Evolutionary conservation across 371 early-diverging fungal genomes (phyloP).

Genomic region (Mortierella sp.): DNA sequence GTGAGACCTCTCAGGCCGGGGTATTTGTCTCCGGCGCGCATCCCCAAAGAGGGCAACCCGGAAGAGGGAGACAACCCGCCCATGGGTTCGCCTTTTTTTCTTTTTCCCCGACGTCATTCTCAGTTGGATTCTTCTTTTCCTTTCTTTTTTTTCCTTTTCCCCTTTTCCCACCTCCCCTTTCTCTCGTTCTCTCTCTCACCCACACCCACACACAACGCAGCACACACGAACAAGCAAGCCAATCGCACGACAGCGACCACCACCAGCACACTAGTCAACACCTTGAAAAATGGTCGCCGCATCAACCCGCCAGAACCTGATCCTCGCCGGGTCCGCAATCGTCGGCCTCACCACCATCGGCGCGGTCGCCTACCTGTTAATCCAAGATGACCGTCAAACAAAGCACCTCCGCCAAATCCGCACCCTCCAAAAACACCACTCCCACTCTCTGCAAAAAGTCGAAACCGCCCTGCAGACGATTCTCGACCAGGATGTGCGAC

Average conservation of each 20-base stretch:
- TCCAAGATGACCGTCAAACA: constrained; percentile 53
- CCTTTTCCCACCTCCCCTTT: neutral
- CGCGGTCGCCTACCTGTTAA: constrained; percentile 42
- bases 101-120: constrained; percentile 13
- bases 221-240: neutral
- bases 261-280: neutral
- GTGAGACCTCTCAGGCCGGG: neutral
- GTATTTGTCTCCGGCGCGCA: neutral
- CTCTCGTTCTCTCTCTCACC: neutral
- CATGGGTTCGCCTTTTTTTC: constrained; percentile 1
- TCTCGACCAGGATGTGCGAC: constrained; percentile 40
- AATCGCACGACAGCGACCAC: neutral
- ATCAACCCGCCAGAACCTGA: constrained; percentile 42
- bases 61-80: neutral
- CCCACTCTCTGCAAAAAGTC: constrained; percentile 24
- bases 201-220: neutral
- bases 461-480: constrained; percentile 30
- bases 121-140: neutral
- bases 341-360: constrained; percentile 44
- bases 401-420: constrained; percentile 45
- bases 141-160: neutral
- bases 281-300: constrained; percentile 37
- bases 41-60: constrained; percentile 7
- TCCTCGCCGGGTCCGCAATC: constrained; percentile 46
- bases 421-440: constrained; percentile 28